Conservation (phyloP, 2,329 filamentous ascomycete species). For the Fonsecaea erecta region DNA sequence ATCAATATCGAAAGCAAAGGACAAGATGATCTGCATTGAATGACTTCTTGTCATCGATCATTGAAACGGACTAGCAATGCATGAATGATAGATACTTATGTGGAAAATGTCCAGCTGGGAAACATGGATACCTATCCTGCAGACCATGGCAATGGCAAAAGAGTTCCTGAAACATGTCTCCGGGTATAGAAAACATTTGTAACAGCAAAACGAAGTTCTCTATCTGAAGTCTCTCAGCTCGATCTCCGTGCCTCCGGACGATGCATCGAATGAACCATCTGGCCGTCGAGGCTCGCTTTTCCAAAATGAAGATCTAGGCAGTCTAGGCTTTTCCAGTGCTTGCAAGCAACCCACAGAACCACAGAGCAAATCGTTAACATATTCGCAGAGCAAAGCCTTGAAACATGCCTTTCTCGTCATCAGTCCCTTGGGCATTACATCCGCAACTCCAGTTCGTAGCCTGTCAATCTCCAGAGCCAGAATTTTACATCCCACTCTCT, state of each 20-base stretch:
- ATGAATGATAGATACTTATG: background rate
- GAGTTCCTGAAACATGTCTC: background rate
- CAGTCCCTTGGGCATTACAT: background rate
- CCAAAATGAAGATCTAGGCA: background rate
- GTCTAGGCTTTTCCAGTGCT: background rate
- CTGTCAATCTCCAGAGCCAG: background rate
- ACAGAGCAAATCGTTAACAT: background rate
- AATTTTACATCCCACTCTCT: conserved; percentile 11
- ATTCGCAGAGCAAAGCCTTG: background rate
- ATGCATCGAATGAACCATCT: background rate
- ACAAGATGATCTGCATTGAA: background rate
- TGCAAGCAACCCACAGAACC: background rate
- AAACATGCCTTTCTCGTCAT: background rate
- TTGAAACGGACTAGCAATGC: background rate
- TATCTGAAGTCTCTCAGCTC: background rate
- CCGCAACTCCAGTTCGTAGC: background rate
- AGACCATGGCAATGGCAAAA: background rate
- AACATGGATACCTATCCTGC: background rate
- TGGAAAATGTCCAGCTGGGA: background rate
- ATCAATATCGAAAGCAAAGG: background rate
- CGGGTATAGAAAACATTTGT: background rate
- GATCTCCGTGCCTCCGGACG: background rate
- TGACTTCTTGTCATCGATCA: background rate
- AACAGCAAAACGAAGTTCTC: background rate
- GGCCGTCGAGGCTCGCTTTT: background rate